phyloP scores from a whole-genome alignment of 2,329 filamentous ascomycete genomes.

The Colletotrichum musae region DNA sequence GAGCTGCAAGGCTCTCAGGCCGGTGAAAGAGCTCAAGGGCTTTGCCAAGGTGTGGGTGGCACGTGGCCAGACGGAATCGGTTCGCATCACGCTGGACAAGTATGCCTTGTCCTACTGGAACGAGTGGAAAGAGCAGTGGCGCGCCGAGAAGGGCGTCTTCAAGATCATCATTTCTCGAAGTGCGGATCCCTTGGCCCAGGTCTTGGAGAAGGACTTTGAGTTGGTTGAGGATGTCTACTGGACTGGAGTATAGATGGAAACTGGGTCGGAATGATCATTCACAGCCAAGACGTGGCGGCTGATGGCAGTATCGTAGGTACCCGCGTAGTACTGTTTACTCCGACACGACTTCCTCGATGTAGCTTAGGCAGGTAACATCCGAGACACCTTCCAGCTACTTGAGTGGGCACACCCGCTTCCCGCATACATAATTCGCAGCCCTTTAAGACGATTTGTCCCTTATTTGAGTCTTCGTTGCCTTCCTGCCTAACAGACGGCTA shows the following conservation, averaged over 20 bases:
- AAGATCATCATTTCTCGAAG: constrained; percentile 8
- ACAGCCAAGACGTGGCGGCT: neutral
- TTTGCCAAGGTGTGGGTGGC: constrained; percentile 67
- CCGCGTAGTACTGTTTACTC: no score
- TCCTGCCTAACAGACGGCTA: no score
- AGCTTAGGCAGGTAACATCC: no score
- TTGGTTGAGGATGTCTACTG: neutral
- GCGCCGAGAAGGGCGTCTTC: constrained; percentile 8
- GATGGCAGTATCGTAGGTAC: neutral
- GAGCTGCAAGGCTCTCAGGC: constrained; percentile 56
- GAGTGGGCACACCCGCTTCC: no score
- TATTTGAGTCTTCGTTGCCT: no score
- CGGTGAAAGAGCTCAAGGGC: constrained; percentile 64
- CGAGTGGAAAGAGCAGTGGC: constrained; percentile 4
- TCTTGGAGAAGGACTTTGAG: neutral
- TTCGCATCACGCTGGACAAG: constrained; percentile 1
- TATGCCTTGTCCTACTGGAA: constrained; percentile 18
- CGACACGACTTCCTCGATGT: no score
- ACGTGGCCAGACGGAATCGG: constrained; percentile 54
- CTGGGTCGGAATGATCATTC: no score
- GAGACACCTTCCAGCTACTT: no score
- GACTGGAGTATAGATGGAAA: constrained; percentile 1
- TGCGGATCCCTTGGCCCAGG: constrained; percentile 5
- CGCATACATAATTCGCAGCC: no score
- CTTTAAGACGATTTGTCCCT: no score